Conservation (phyloP, 495 filamentous ascomycete genomes). For the Penicillium goetzii region DNA sequence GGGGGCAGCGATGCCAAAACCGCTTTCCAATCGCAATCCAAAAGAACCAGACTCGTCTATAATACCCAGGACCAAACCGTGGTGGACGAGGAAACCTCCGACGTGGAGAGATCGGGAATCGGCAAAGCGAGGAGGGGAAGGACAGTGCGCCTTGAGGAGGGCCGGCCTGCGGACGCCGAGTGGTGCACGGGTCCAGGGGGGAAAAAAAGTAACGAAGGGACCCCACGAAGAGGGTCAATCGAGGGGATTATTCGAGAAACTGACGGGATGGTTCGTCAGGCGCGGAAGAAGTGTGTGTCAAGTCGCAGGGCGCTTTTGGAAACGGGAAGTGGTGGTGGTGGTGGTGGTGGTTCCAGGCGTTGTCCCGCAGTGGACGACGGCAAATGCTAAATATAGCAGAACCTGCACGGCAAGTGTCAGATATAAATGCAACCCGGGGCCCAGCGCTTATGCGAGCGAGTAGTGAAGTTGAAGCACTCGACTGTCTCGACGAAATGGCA, state of each 20-base stretch:
- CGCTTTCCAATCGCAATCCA: constrained; percentile 4
- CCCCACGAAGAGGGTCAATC: constrained; percentile 13
- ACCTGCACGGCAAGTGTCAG: constrained; percentile 38
- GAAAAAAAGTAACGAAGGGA: neutral
- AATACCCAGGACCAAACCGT: constrained; percentile 11
- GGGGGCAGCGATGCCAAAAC: neutral
- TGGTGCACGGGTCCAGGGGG: constrained; percentile 14
- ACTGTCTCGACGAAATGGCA: neutral
- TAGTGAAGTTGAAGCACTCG: neutral
- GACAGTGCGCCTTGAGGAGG: constrained; percentile 4
- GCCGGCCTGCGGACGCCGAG: constrained; percentile 14
- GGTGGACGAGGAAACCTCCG: constrained; percentile 13
- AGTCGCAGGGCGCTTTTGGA: constrained; percentile 13
- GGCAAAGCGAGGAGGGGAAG: constrained; percentile 23
- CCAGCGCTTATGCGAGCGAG: constrained; percentile 29
- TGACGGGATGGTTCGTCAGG: constrained; percentile 9
- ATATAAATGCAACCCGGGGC: constrained; percentile 30
- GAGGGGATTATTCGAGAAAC: constrained; percentile 6
- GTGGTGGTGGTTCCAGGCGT: constrained; percentile 32
- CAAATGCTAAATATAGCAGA: constrained; percentile 50
- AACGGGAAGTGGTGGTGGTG: constrained; percentile 18
- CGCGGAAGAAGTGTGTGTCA: constrained; percentile 12
- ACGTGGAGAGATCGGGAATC: constrained; percentile 18
- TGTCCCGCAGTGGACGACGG: constrained; percentile 36
- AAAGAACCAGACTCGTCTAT: neutral